These are phyloP conservation scores for Dacryopinax primogenitus DNA, from an alignment of 768 basidiomycete species.

Conservation along the genomic window DNA sequence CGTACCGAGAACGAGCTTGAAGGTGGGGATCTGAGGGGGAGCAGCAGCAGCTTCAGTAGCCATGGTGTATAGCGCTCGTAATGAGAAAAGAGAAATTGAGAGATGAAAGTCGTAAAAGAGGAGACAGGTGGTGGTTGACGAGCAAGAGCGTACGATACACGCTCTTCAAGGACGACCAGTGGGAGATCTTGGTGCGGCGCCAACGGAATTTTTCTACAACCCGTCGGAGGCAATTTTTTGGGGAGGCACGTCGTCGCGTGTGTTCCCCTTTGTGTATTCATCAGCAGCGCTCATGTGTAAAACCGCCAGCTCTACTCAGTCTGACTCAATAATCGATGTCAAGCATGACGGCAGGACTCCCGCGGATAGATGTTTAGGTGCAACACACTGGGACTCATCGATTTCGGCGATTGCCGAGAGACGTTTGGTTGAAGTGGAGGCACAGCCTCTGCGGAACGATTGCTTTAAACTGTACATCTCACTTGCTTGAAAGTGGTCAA, in stretches of 20 bases:
- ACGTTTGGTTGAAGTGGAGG: background rate
- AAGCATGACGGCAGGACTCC: background rate
- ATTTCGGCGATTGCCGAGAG: background rate
- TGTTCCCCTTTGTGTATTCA: background rate
- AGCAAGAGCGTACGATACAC: conserved; percentile 1
- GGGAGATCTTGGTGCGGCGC: background rate
- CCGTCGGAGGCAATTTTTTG: background rate
- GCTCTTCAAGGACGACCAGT: background rate
- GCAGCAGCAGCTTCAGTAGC: conserved; percentile 1
- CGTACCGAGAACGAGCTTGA: conserved; percentile 97
- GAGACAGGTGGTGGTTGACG: background rate
- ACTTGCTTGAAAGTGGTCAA: too few relatives aligned
- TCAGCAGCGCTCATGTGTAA: background rate
- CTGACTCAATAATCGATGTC: background rate
- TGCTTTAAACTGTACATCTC: background rate
- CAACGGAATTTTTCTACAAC: background rate
- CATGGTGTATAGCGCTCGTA: background rate
- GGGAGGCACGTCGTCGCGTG: conserved; percentile 2
- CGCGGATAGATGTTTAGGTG: background rate
- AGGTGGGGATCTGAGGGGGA: conserved; percentile 54
- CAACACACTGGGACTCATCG: background rate
- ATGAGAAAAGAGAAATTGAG: background rate
- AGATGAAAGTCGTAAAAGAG: background rate
- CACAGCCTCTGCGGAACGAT: background rate
- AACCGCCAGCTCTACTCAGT: background rate